Evolutionary conservation across 192 early-diverging fungal genomes (phyloP).

Genomic region (Umbelopsis vinacea): DNA sequence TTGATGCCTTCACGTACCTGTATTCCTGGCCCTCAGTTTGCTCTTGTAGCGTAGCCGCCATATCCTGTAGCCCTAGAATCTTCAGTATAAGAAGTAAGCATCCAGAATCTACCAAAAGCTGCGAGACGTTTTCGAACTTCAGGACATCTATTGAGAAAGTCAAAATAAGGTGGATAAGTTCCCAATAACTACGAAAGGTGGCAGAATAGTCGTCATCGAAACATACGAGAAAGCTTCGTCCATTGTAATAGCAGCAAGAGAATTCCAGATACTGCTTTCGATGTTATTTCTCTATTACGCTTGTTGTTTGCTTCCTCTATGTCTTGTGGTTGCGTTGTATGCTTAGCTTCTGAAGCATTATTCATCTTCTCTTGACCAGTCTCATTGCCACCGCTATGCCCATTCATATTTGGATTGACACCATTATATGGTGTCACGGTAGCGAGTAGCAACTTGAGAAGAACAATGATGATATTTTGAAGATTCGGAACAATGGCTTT

Average conservation of each 20-base stretch:
- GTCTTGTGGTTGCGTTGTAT: not conserved
- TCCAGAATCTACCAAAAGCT: conserved; percentile 81
- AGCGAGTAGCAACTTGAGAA: conserved; percentile 56
- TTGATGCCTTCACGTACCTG: conserved; percentile 29
- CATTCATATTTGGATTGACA: not conserved
- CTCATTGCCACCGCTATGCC: not conserved
- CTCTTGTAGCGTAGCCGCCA: conserved; percentile 48
- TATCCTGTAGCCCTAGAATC: conserved; percentile 77
- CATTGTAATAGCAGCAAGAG: conserved; percentile 65
- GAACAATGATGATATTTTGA: conserved; percentile 57
- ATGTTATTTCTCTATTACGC: conserved; percentile 71
- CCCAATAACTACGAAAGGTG: not conserved
- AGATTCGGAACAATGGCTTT: conserved; percentile 56
- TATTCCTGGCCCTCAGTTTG: conserved; percentile 54
- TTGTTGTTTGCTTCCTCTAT: conserved; percentile 56
- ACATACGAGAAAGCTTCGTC: conserved; percentile 67
- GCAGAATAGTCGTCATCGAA: no score
- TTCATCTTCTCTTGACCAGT: not conserved
- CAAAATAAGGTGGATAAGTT: not conserved
- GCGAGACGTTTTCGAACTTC: conserved; percentile 79
- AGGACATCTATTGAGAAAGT: conserved; percentile 57
- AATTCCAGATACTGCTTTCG: conserved; percentile 71
- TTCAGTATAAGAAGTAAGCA: conserved; percentile 83
- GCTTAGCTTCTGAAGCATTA: not conserved
- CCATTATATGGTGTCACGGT: conserved; percentile 43